Evolutionary conservation across 495 filamentous ascomycete species (phyloP).

Genomic region (Cercophora sp.): DNA sequence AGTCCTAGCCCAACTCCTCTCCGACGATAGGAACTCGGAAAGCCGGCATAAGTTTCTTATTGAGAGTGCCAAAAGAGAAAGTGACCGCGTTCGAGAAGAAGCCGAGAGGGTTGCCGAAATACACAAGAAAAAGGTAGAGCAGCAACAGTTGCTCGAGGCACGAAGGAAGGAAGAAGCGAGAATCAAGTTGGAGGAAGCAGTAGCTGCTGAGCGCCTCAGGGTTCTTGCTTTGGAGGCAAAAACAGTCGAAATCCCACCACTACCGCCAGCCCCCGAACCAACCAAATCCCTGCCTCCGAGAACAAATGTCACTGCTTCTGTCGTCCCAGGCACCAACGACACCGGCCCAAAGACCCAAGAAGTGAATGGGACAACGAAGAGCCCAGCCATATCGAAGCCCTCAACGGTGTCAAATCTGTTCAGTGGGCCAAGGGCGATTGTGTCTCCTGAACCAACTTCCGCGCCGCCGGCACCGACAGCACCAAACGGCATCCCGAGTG

Average conservation of each 20-base stretch:
- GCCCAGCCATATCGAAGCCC: not conserved
- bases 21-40: constrained; percentile 40
- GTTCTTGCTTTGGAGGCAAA: constrained; percentile 39
- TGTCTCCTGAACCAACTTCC: not conserved
- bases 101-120: constrained; percentile 49
- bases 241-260: constrained; percentile 37
- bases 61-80: constrained; percentile 56
- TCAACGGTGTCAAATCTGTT: not conserved
- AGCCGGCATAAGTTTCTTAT: constrained; percentile 57
- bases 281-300: constrained; percentile 11
- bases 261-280: constrained; percentile 31
- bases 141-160: constrained; percentile 45
- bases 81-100: constrained; percentile 59
- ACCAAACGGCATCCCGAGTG: not conserved
- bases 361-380: not conserved
- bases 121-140: constrained; percentile 45
- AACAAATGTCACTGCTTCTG: too few relatives aligned
- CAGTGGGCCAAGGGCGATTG: not conserved
- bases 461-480: not conserved
- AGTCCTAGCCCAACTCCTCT: constrained; percentile 34
- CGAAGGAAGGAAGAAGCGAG: constrained; percentile 50
- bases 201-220: constrained; percentile 38
- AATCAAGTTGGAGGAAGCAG: constrained; percentile 40
- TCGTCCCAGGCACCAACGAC: not conserved
- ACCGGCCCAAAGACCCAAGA: not conserved